Conservation (phyloP, 2,329 filamentous ascomycete genomes). For the Aureobasidium namibiae region DNA sequence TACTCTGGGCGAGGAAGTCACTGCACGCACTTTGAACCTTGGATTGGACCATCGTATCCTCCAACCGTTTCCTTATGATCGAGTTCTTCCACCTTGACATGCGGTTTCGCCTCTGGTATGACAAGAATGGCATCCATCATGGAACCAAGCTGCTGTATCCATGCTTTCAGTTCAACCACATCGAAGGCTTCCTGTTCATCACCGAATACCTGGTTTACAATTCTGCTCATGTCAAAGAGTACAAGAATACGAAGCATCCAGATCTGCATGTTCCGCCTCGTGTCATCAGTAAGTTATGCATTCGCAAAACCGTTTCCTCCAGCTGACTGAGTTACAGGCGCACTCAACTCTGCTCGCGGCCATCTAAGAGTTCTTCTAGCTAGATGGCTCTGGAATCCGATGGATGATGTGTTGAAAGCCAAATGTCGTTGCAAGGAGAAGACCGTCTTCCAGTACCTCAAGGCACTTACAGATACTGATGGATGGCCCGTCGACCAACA, state of each 20-base stretch:
- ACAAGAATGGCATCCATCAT: not conserved
- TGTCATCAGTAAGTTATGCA: not conserved
- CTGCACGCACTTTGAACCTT: not conserved
- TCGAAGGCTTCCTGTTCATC: constrained; percentile 20
- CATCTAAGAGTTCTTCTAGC: constrained; percentile 18
- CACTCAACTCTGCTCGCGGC: constrained; percentile 13
- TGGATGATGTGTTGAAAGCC: not conserved
- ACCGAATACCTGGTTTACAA: constrained; percentile 29
- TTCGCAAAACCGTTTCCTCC: not conserved
- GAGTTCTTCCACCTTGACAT: not conserved
- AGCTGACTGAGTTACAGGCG: not conserved
- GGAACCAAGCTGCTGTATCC: constrained; percentile 20
- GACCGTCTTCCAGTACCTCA: not conserved
- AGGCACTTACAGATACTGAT: not conserved
- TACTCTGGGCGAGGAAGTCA: not conserved
- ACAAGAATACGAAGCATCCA: not conserved
- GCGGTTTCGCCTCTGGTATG: not conserved
- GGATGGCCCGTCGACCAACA: not conserved
- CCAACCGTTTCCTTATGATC: not conserved
- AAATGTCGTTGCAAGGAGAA: not conserved
- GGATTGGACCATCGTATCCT: not conserved
- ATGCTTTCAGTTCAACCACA: constrained; percentile 24
- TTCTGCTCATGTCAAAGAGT: not conserved
- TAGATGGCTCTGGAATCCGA: not conserved
- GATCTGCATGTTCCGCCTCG: not conserved